Percentiles rank a stretch among this genome's conserved stretches.
Conservation (phyloP, 768 basidiomycete species). For the Kwoniella botswanensis region DNA sequence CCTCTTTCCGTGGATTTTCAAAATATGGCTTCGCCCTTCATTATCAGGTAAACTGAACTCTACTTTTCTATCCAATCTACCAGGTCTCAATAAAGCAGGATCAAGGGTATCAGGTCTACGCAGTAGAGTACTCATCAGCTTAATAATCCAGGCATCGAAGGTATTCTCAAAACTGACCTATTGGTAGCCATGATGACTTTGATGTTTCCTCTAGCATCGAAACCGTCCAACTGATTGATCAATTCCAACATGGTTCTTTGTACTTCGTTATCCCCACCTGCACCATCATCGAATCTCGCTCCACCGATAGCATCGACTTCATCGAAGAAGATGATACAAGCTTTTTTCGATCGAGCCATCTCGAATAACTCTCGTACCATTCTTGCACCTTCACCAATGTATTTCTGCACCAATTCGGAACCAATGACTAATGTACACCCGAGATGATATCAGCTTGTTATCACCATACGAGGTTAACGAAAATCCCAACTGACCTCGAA, state of each 20-base stretch:
- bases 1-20: constrained; percentile 96
- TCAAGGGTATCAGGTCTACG: constrained; percentile 94
- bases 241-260: constrained; percentile 99
- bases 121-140: constrained; percentile 1
- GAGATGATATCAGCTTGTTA: background rate
- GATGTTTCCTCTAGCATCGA: constrained; percentile 98
- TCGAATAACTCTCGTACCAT: constrained; percentile 99
- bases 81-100: constrained; percentile 92
- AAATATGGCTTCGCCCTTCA: constrained; percentile 94
- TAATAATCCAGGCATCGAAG: background rate
- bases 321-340: constrained; percentile 99
- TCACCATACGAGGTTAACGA: background rate
- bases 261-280: constrained; percentile 98
- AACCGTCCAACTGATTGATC: constrained; percentile 98
- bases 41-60: constrained; percentile 94
- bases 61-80: constrained; percentile 93
- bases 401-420: constrained; percentile 99
- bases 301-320: constrained; percentile 99
- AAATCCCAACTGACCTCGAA: constrained; percentile 63
- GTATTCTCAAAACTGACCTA: constrained; percentile 63
- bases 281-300: constrained; percentile 96
- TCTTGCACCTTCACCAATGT: constrained; percentile 97
- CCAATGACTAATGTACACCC: constrained; percentile 71
- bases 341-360: constrained; percentile 98
- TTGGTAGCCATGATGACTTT: constrained; percentile 99